Evolutionary conservation across 805 yeast species (phyloP).

Genomic region (Ogataea ganodermae): DNA sequence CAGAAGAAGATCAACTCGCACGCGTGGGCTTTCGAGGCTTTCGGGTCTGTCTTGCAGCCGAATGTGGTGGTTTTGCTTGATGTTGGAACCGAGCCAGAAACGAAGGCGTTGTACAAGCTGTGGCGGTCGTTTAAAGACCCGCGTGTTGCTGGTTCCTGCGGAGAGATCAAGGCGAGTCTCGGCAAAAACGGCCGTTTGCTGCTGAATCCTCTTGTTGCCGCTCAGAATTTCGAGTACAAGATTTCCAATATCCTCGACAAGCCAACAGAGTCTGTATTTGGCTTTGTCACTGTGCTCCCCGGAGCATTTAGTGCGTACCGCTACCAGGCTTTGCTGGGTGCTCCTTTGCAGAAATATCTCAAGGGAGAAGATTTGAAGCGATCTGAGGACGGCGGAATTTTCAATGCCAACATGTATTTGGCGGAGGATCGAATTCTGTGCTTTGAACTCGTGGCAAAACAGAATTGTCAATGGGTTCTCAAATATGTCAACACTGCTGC

Average conservation of each 20-base stretch:
- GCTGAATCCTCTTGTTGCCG: conserved; percentile 87
- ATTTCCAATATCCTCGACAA: conserved; percentile 93
- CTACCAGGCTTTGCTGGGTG: conserved; percentile 77
- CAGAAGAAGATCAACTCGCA: conserved; percentile 92
- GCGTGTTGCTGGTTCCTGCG: conserved; percentile 96
- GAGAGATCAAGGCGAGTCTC: conserved; percentile 86
- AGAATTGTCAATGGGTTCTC: conserved; percentile 69
- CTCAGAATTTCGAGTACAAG: conserved; percentile 96
- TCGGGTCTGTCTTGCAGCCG: conserved; percentile 80
- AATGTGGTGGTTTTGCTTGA: conserved; percentile 81
- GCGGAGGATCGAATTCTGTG: conserved; percentile 97
- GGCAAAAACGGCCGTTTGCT: conserved; percentile 56
- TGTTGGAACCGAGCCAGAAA: conserved; percentile 91
- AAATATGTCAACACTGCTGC: conserved; percentile 84
- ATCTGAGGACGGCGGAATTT: conserved; percentile 67
- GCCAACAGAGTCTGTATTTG: conserved; percentile 93
- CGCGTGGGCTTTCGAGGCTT: conserved; percentile 95
- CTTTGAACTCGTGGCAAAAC: conserved; percentile 92
- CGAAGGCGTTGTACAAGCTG: conserved; percentile 79
- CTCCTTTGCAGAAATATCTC: conserved; percentile 85
- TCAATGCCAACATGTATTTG: conserved; percentile 93
- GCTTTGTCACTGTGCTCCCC: conserved; percentile 91
- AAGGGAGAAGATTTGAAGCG: conserved; percentile 86
- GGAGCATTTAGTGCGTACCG: conserved; percentile 97
- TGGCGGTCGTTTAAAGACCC: conserved; percentile 85